Evolutionary conservation across 768 basidiomycete species (phyloP), one percentile per base, ranked within the genome.

Genomic region (Lactarius indigo): DNA sequence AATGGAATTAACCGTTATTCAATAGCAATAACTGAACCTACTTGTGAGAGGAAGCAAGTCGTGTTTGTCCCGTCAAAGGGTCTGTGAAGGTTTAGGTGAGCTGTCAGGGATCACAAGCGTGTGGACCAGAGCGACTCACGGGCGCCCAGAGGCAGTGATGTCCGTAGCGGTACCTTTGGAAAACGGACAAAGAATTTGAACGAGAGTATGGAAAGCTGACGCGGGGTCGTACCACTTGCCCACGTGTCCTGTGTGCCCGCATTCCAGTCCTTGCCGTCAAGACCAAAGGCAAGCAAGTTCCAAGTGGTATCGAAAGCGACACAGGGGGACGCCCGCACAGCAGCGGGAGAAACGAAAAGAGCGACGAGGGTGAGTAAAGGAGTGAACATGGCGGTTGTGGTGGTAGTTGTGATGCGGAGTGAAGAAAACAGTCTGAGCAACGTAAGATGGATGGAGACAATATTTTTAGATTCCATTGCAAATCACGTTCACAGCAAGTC

Each of bases 281-380:
- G 84, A 63, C 91, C 92, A 74, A 98, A 92, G 26, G 89, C 91
- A 61, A 92, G 85, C 61, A 98, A 83, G 76, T 96, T 93, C 87
- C 89, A 94, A 71, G 77, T 79, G 52, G 81, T 73, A 73, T 96
- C 94, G 74, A 96, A 95, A 26, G 88, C 84, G 44, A 94, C 80
- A 74, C 94, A 96, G 4, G 87, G 81, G 20, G 78, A 76, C 2
- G 81, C 78, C 39, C 72, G 74, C 65, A 80, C 79, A 44, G 74
- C 64, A 15, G 77, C 73, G 59, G 75, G 71, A 61, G 76, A 77
- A 64, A 81, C 72, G 55, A 79, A 73, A 85, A 85, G 84, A 85
- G 81, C 78, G 83, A 75, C 82, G 78, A 81, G 68, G 73, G 82
- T 83, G 70, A 64, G 70, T 30, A 63, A 37, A 74, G 78, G 50